Conservation (phyloP, 257 asterid genomes). For the Solanum pinnatisectum region DNA sequence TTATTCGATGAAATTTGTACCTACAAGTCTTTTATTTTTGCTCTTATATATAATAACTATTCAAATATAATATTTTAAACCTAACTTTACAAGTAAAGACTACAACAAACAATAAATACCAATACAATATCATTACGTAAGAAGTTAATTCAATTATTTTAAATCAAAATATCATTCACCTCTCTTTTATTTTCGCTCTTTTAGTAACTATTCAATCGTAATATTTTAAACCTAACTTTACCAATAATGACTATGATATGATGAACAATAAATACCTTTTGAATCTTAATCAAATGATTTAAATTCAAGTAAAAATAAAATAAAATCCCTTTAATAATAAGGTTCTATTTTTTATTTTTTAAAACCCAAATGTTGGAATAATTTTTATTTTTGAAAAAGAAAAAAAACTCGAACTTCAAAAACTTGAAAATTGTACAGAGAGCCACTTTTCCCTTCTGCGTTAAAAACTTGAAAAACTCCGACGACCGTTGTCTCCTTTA, state of each 20-base stretch:
- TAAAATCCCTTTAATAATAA: not conserved
- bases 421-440: not conserved
- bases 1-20: not conserved
- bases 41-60: not conserved
- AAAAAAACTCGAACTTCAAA: not conserved
- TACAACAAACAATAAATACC: not conserved
- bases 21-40: not conserved
- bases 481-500: conserved; percentile 9
- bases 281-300: not conserved
- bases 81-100: not conserved
- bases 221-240: not conserved
- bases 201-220: not conserved
- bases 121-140: too few relatives aligned
- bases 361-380: not conserved
- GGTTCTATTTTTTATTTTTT: not conserved
- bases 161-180: not conserved
- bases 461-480: conserved; percentile 1
- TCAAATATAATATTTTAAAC: not conserved
- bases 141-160: not conserved
- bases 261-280: not conserved
- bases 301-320: not conserved
- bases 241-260: not conserved
- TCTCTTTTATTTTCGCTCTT: not conserved
- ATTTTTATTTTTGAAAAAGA: not conserved
- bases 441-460: not conserved